A percentile compares a stretch with the other conserved stretches of the same genome.
phyloP scores from a whole-genome alignment of 1,284 basidiomycete genomes.

The Pyrrhoderma lamaoense region DNA sequence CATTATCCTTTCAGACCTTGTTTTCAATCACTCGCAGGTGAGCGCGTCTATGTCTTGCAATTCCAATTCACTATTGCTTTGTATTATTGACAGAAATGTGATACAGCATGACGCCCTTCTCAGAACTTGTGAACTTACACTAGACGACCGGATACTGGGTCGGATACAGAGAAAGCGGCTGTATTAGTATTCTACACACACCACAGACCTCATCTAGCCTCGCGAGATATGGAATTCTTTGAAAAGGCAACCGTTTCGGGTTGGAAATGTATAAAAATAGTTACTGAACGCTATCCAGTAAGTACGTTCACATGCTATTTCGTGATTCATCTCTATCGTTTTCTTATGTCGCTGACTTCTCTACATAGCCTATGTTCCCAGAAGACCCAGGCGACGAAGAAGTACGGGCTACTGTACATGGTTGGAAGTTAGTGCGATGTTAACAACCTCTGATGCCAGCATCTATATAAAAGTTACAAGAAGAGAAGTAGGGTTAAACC shows the following conservation, averaged over 20 bases:
- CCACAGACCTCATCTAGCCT: slow-evolving; percentile 80
- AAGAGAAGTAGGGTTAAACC: too few relatives aligned
- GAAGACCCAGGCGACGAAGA: slow-evolving; percentile 75
- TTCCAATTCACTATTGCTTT: neutral
- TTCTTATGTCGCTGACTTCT: neutral
- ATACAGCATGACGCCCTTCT: slow-evolving; percentile 77
- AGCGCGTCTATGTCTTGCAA: slow-evolving; percentile 10
- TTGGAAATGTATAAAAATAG: slow-evolving; percentile 72
- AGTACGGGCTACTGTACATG: slow-evolving; percentile 68
- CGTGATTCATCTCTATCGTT: neutral
- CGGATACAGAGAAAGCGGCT: slow-evolving; percentile 34
- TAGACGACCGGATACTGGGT: slow-evolving; percentile 19
- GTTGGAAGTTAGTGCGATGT: slow-evolving; percentile 55
- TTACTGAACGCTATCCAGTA: slow-evolving; percentile 42
- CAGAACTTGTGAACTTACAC: slow-evolving; percentile 56
- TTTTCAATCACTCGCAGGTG: slow-evolving; percentile 85
- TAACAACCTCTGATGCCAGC: neutral
- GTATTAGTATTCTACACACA: slow-evolving; percentile 91
- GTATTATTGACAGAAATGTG: neutral
- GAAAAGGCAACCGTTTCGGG: slow-evolving; percentile 53
- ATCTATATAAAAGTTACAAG: too few relatives aligned
- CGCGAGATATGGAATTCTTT: slow-evolving; percentile 85
- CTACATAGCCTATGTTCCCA: slow-evolving; percentile 73
- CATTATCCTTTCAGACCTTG: slow-evolving; percentile 85
- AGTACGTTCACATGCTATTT: neutral